Evolutionary conservation across 768 basidiomycete species (phyloP), one percentile per base, ranked within the genome.

Genomic region (Mycena epipterygia): DNA sequence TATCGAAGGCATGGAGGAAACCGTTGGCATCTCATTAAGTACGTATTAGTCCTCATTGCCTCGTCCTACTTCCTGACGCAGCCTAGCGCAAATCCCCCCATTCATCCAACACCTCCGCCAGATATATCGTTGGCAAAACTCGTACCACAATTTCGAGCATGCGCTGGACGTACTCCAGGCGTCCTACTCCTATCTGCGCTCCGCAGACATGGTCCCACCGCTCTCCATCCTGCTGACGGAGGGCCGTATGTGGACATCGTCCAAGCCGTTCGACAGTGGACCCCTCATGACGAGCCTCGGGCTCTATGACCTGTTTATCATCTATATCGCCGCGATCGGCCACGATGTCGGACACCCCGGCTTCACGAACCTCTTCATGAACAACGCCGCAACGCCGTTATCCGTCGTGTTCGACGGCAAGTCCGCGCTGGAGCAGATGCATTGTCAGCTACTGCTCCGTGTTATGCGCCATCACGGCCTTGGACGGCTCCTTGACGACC

Each of bases 261-360:
- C 76, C 41, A 80, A 80, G 53, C 74, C 75, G 30, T 81, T 81
- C 16, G 83, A 86, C 64, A 79, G 80, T 23, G 83, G 83, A 2
- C 77, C 79, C 5, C 71, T 86, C 62, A 76, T 86, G 17, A 81
- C 82, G n/a, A 83, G 81, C 59, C 84, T 93, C 17, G 84, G 81
- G 1, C 89, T 90, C 25, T 86, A 89, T 62, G 97, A 98, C 76
- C 81, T 98, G 17, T 93, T 99, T 75, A 89, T 93, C 2, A 81
- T 98, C 17, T 93, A 93, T 75, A 85, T 99, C 63, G 96, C 95
- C 1, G 97, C 97, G 46, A 95, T 99, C 75, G 98, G 98, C 0
- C 98, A 99, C 77, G 98, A 99, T 79, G 96, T 95, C 21, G 97
- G 95, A 0, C 98, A 99, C 81, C 98, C 98, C 0, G 98, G 98